phyloP scores from a whole-genome alignment of 805 yeast species.

The Yamadazyma olivae region DNA sequence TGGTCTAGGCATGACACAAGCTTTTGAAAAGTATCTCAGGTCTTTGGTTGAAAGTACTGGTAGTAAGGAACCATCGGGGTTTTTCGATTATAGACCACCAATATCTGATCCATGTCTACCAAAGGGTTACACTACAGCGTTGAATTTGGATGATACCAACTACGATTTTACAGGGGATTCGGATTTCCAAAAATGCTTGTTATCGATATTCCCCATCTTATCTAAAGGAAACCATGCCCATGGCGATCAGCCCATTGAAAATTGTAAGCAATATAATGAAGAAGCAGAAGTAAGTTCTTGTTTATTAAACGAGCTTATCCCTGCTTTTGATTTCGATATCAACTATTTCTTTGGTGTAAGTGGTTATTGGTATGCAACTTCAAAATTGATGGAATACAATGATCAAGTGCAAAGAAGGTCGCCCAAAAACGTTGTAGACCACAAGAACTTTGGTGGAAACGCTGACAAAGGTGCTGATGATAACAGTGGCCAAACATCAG shows the following conservation, averaged over 20 bases:
- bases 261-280: conserved; percentile 31
- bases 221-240: conserved; percentile 27
- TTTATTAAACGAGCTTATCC: conserved; percentile 49
- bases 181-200: conserved; percentile 47
- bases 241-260: conserved; percentile 16
- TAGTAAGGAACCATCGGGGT: conserved; percentile 4
- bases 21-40: conserved; percentile 45
- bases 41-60: conserved; percentile 24
- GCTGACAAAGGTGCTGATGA: background rate
- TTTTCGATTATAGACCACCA: conserved; percentile 20
- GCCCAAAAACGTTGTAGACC: conserved; percentile 3
- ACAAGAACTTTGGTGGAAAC: background rate
- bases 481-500: background rate
- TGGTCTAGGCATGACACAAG: conserved; percentile 61
- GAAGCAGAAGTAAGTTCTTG: conserved; percentile 42
- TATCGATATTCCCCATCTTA: conserved; percentile 45
- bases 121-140: conserved; percentile 31
- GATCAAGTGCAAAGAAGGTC: conserved; percentile 10
- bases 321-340: conserved; percentile 54
- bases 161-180: conserved; percentile 51
- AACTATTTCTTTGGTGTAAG: conserved; percentile 63
- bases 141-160: conserved; percentile 20
- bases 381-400: conserved; percentile 38
- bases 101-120: conserved; percentile 60
- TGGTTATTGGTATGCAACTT: conserved; percentile 64